phyloP scores from a whole-genome alignment of 192 early-diverging fungal genomes.

The Geranomyces michiganensis region DNA sequence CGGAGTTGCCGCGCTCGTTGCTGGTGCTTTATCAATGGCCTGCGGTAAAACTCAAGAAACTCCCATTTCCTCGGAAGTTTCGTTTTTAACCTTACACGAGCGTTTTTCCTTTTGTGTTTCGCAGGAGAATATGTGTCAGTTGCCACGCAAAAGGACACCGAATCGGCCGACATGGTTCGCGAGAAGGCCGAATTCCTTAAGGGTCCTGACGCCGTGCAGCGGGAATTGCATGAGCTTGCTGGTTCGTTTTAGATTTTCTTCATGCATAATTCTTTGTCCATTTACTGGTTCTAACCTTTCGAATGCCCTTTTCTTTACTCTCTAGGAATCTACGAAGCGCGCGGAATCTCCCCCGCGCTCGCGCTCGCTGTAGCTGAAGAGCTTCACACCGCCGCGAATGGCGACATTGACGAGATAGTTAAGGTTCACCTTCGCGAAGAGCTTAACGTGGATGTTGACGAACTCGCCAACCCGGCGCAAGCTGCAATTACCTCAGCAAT shows the following conservation, averaged over 20 bases:
- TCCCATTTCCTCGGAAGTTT: no score
- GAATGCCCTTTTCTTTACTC: background rate
- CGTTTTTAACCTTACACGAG: no score
- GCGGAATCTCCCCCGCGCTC: slow-evolving; percentile 41
- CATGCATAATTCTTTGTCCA: no score
- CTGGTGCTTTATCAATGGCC: slow-evolving; percentile 54
- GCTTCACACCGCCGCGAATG: slow-evolving; percentile 30
- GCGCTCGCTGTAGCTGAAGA: slow-evolving; percentile 45
- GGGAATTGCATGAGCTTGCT: slow-evolving; percentile 47
- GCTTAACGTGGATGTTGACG: slow-evolving; percentile 50
- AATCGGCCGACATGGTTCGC: slow-evolving; percentile 43
- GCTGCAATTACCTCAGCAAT: slow-evolving; percentile 43
- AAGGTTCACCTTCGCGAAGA: slow-evolving; percentile 50
- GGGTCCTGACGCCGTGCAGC: slow-evolving; percentile 39
- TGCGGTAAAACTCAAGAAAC: slow-evolving; percentile 28
- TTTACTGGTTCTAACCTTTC: background rate
- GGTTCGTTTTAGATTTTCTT: slow-evolving; percentile 4
- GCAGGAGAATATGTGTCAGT: slow-evolving; percentile 51
- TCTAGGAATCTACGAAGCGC: slow-evolving; percentile 42
- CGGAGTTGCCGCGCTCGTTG: slow-evolving; percentile 47
- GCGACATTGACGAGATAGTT: slow-evolving; percentile 47
- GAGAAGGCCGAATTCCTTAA: slow-evolving; percentile 47
- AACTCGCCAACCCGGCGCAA: slow-evolving; percentile 46
- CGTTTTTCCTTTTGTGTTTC: background rate
- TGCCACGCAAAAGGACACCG: slow-evolving; percentile 50